Conservation (phyloP, 805 yeast species). For the Spathaspora boniae region DNA sequence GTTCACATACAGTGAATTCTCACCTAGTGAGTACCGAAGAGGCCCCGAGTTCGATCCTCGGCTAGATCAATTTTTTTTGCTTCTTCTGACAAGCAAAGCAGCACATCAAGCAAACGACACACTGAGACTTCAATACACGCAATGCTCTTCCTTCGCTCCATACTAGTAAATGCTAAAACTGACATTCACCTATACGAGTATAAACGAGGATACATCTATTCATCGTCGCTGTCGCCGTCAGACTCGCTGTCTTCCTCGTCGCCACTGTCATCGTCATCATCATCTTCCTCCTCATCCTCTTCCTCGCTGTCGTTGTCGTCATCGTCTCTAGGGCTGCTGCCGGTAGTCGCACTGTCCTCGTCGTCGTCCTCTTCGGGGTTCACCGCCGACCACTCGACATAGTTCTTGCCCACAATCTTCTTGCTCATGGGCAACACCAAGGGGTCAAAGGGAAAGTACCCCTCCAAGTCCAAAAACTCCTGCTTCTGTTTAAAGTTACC, state of each 20-base stretch:
- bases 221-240: not conserved
- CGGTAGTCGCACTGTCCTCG: constrained; percentile 37
- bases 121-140: not conserved
- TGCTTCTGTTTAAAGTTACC: constrained; percentile 58
- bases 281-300: constrained; percentile 20
- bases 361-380: constrained; percentile 57
- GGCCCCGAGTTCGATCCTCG: constrained; percentile 35
- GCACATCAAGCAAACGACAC: too few species aligned
- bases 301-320: constrained; percentile 23
- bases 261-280: constrained; percentile 11
- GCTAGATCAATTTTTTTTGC: constrained; percentile 19
- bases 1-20: constrained; percentile 35
- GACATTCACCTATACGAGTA: not conserved
- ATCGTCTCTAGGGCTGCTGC: constrained; percentile 26
- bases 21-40: constrained; percentile 28
- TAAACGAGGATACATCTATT: not conserved
- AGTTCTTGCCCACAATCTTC: constrained; percentile 46
- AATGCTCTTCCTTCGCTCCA: not conserved
- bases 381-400: constrained; percentile 69
- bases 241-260: too few species aligned
- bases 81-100: too few species aligned
- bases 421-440: constrained; percentile 64
- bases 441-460: constrained; percentile 97
- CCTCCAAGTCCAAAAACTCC: constrained; percentile 84
- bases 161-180: constrained; percentile 1